phyloP scores from a whole-genome alignment of 495 filamentous ascomycete species.

The Lepidopterella palustris region DNA sequence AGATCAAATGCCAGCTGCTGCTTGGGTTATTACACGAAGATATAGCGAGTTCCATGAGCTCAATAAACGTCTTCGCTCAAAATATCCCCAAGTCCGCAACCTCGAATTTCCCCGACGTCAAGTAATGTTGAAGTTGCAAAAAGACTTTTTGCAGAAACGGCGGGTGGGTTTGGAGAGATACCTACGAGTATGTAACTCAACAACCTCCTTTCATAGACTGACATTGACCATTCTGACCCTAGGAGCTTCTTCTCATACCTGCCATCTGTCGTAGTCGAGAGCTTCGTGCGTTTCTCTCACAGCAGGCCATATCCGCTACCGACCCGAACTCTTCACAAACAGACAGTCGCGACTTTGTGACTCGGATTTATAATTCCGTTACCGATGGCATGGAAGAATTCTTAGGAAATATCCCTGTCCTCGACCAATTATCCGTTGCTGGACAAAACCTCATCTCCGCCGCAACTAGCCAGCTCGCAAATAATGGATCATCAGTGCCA shows the following conservation, averaged over 20 bases:
- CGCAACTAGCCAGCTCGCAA: conserved; percentile 67
- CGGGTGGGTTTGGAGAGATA: conserved; percentile 78
- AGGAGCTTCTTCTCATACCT: conserved; percentile 69
- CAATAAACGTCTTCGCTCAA: conserved; percentile 75
- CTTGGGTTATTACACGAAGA: conserved; percentile 41
- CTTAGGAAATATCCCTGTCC: conserved; percentile 85
- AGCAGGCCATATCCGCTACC: conserved; percentile 59
- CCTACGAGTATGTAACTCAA: conserved; percentile 46
- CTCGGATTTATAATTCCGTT: conserved; percentile 90
- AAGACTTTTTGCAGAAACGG: conserved; percentile 87
- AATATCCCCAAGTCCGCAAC: conserved; percentile 78
- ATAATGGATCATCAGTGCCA: conserved; percentile 33
- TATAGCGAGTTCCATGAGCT: conserved; percentile 98
- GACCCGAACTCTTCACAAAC: conserved; percentile 39
- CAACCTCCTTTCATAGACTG: neutral
- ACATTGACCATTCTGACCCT: neutral
- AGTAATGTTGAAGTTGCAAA: conserved; percentile 93
- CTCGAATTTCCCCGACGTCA: conserved; percentile 88
- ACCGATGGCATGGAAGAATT: conserved; percentile 98
- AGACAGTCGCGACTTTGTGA: conserved; percentile 83
- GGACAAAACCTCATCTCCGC: conserved; percentile 90
- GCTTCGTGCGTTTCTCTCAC: conserved; percentile 86
- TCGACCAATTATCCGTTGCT: conserved; percentile 88
- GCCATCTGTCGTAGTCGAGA: conserved; percentile 93
- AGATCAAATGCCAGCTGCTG: conserved; percentile 46